These are phyloP conservation scores for Claviceps maximensis DNA, from an alignment of 2,329 filamentous ascomycete species.

Conservation along the genomic window DNA sequence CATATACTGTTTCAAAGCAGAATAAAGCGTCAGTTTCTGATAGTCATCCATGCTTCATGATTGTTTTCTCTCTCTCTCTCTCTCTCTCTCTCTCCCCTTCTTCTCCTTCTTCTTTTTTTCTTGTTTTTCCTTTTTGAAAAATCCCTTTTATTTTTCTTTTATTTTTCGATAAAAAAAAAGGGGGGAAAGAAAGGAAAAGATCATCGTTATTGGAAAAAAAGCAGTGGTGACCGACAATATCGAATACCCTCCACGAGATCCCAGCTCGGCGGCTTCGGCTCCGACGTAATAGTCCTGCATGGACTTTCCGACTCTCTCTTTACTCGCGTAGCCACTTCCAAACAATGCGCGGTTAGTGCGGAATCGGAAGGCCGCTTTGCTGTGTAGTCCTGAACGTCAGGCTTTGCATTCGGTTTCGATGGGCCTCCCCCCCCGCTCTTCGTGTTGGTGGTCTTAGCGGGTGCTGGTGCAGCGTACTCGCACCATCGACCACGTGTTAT, in stretches of 20 bases:
- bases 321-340: not conserved
- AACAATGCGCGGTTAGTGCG: not conserved
- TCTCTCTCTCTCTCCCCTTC: too few relatives aligned
- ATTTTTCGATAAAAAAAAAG: not conserved
- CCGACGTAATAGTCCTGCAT: not conserved
- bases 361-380: not conserved
- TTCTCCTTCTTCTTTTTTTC: not conserved
- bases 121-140: not conserved
- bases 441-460: not conserved
- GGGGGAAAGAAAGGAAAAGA: not conserved
- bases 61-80: too few relatives aligned
- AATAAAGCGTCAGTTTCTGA: not conserved
- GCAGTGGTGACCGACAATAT: not conserved
- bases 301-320: not conserved
- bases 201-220: not conserved
- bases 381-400: not conserved
- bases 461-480: not conserved
- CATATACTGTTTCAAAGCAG: not conserved
- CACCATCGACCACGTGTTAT: conserved; percentile 3
- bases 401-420: not conserved
- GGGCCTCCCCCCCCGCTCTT: not conserved
- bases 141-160: not conserved
- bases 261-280: conserved; percentile 2
- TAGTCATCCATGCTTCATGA: too few relatives aligned
- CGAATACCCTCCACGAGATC: conserved; percentile 1